Conservation (phyloP, 345 rosid genomes). For the Acer yangbiense region DNA sequence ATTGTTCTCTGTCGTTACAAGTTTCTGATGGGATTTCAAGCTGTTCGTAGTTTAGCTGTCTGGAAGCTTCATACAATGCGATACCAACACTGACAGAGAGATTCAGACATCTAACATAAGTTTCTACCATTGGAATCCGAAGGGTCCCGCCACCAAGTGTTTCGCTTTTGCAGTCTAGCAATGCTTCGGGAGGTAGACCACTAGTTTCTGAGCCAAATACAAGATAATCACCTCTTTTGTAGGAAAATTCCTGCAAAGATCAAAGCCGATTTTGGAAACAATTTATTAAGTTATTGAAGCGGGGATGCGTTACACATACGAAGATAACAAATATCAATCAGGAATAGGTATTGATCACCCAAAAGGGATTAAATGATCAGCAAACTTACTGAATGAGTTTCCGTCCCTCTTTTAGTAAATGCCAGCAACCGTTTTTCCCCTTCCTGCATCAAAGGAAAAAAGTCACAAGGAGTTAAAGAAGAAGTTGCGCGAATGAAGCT, state of each 20-base stretch:
- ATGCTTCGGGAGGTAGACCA: slow-evolving; percentile 83
- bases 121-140: slow-evolving; percentile 92
- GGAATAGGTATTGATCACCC: neutral
- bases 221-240: slow-evolving; percentile 81
- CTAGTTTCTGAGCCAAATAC: slow-evolving; percentile 87
- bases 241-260: slow-evolving; percentile 71
- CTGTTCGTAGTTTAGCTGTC: slow-evolving; percentile 83
- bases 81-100: slow-evolving; percentile 92
- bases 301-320: neutral
- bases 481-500: neutral
- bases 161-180: slow-evolving; percentile 64
- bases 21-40: slow-evolving; percentile 43
- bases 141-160: slow-evolving; percentile 70
- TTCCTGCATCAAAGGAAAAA: slow-evolving; percentile 47
- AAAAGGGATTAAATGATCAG: slow-evolving; percentile 14
- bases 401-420: slow-evolving; percentile 84
- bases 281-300: neutral
- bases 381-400: slow-evolving; percentile 70
- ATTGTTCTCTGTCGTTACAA: slow-evolving; percentile 30
- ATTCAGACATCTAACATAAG: slow-evolving; percentile 88
- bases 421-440: slow-evolving; percentile 87
- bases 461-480: neutral
- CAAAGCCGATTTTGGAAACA: neutral
- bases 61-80: slow-evolving; percentile 88
- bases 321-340: neutral